phyloP scores from a whole-genome alignment of 306 rosid species.

The Lathyrus aphaca region DNA sequence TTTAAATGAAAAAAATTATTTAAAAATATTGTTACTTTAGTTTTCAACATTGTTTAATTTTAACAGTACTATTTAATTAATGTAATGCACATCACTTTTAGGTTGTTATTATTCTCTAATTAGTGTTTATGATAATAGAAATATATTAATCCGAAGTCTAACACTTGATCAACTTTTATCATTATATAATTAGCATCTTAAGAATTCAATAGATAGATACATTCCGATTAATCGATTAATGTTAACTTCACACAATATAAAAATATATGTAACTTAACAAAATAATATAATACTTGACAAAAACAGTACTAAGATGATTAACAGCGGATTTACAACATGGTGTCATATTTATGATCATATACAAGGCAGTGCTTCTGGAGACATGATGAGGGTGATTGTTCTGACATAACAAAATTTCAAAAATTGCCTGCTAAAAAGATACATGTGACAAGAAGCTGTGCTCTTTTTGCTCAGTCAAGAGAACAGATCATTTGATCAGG shows the following conservation, averaged over 20 bases:
- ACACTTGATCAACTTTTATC: too few species aligned
- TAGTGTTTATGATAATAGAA: too few species aligned
- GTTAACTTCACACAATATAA: neutral
- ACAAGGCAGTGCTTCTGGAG: slow-evolving; percentile 30
- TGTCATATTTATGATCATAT: slow-evolving; percentile 32
- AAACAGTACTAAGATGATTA: neutral
- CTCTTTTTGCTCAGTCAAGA: slow-evolving; percentile 34
- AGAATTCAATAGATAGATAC: neutral
- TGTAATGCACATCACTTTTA: too few species aligned
- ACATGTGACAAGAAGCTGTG: slow-evolving; percentile 25
- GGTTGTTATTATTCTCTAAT: too few species aligned
- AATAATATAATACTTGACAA: slow-evolving; percentile 8
- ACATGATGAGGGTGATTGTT: neutral
- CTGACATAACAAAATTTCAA: slow-evolving; percentile 31
- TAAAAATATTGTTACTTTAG: too few species aligned
- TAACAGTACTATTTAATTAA: too few species aligned
- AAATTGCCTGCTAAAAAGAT: slow-evolving; percentile 24
- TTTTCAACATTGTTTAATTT: too few species aligned
- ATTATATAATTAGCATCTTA: too few species aligned
- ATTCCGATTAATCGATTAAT: neutral
- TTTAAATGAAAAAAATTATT: too few species aligned
- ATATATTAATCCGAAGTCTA: too few species aligned
- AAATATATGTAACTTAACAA: neutral
- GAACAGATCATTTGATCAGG: slow-evolving; percentile 35
- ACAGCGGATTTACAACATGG: slow-evolving; percentile 12